Conservation (phyloP, 176 grass and related monocot genomes). For the Triticum urartu region DNA sequence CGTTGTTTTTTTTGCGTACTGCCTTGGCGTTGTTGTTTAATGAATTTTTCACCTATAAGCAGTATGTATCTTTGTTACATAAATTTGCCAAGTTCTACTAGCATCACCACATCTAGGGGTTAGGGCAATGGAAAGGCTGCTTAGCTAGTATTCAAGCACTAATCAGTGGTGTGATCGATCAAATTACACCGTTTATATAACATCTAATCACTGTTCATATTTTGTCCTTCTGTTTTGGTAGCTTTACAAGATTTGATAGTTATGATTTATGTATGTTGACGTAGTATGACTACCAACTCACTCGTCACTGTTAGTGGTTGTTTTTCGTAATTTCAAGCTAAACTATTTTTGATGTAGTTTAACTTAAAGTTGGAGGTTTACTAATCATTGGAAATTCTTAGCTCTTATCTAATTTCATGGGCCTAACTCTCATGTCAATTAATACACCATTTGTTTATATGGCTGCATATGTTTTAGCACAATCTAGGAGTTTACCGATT, state of each 20-base stretch:
- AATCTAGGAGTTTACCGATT: background rate
- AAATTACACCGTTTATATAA: background rate
- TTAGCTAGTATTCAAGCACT: background rate
- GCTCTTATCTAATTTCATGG: background rate
- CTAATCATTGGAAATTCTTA: background rate
- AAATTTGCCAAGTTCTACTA: background rate
- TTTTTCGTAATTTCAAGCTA: background rate
- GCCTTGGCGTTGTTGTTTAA: background rate
- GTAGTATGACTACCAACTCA: background rate
- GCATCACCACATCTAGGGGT: background rate
- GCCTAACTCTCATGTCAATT: background rate
- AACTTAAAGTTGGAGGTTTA: too few species aligned
- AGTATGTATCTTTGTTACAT: background rate
- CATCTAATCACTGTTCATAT: background rate
- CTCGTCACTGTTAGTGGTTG: background rate
- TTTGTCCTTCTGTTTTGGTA: background rate
- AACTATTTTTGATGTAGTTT: background rate
- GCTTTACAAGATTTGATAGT: background rate
- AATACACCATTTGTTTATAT: background rate
- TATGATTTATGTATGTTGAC: background rate
- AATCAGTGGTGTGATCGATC: background rate
- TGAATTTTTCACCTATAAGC: background rate
- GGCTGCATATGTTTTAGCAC: background rate
- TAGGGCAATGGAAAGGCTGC: background rate
- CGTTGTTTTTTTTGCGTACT: background rate